phyloP scores from a whole-genome alignment of 2,329 filamentous ascomycete species.

The Xylaria hypoxylon region DNA sequence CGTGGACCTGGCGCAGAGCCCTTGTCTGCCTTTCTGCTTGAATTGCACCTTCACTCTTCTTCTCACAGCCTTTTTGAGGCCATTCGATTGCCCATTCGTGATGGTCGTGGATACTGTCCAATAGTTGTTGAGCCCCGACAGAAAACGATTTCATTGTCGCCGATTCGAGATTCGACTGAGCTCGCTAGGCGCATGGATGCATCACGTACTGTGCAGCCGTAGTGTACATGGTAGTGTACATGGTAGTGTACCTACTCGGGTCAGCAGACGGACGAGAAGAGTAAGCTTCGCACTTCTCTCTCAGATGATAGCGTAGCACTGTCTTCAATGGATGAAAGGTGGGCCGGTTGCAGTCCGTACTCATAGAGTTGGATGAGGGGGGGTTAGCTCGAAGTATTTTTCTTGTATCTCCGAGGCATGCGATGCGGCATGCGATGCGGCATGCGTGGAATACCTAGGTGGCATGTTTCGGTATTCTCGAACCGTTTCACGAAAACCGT shows the following conservation, averaged over 20 bases:
- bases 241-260: neutral
- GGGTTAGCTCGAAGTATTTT: slow-evolving; percentile 11
- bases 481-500: slow-evolving; percentile 30
- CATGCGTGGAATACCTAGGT: neutral
- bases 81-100: neutral
- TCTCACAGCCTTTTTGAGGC: neutral
- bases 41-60: neutral
- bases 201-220: slow-evolving; percentile 7
- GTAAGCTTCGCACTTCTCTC: neutral
- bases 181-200: slow-evolving; percentile 18
- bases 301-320: neutral
- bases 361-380: neutral
- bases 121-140: neutral
- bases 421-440: too few species aligned
- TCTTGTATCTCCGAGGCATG: slow-evolving; percentile 11
- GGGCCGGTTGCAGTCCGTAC: slow-evolving; percentile 1
- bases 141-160: neutral
- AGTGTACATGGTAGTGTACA: neutral
- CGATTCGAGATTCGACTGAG: neutral
- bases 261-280: slow-evolving; percentile 19
- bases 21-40: neutral
- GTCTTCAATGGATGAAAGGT: slow-evolving; percentile 10
- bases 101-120: neutral
- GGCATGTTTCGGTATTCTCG: neutral
- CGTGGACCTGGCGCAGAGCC: slow-evolving; percentile 17